phyloP scores from a whole-genome alignment of 331 rosid species.

The Pyrus hybrid region DNA sequence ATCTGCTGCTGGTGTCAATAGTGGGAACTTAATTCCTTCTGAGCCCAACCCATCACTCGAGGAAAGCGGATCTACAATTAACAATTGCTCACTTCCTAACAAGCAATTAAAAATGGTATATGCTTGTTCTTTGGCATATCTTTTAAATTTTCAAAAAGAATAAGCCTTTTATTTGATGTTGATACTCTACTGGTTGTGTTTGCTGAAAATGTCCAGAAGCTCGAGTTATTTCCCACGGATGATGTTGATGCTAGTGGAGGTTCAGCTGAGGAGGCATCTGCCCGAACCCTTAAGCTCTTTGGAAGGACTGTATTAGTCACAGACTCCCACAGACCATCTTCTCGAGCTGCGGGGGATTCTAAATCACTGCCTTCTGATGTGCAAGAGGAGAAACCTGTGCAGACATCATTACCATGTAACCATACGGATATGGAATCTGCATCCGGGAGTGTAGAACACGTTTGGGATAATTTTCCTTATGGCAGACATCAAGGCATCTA shows the following conservation, averaged over 20 bases:
- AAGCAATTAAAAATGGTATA: conserved; percentile 32
- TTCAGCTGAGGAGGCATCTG: conserved; percentile 28
- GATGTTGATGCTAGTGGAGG: conserved; percentile 18
- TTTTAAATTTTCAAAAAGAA: too few relatives aligned
- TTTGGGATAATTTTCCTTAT: conserved; percentile 11
- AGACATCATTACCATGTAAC: conserved; percentile 1
- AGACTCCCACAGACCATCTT: conserved; percentile 26
- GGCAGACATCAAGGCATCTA: conserved; percentile 4
- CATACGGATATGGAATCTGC: conserved; percentile 3
- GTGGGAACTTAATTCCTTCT: conserved; percentile 10
- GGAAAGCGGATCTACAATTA: conserved; percentile 28
- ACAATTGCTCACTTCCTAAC: conserved; percentile 17
- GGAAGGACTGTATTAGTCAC: conserved; percentile 50
- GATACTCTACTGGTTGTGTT: background rate
- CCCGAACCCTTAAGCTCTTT: conserved; percentile 57
- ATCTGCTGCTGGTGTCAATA: conserved; percentile 29
- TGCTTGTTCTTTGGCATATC: conserved; percentile 4
- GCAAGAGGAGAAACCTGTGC: conserved; percentile 1
- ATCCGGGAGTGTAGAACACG: background rate
- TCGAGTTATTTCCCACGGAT: conserved; percentile 25
- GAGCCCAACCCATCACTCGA: conserved; percentile 29
- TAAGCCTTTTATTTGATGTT: background rate
- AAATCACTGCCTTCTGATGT: conserved; percentile 11
- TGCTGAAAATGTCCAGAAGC: conserved; percentile 34
- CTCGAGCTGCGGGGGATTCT: conserved; percentile 11